Evolutionary conservation across 305 asterid species (phyloP), one percentile per base, ranked within the genome.

Genomic region (Plantago rigida): DNA sequence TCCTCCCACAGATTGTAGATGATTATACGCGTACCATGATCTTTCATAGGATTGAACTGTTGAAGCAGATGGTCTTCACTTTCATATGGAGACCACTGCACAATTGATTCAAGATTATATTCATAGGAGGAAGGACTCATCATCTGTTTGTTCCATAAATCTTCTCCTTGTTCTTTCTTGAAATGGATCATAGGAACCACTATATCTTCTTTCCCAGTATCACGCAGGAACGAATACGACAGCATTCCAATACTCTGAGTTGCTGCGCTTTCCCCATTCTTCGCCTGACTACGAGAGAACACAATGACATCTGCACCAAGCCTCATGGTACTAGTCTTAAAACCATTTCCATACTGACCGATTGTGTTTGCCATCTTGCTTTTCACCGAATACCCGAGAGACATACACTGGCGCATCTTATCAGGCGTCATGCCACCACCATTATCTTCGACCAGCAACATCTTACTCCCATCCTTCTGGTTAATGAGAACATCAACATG

Each of bases 1-100:
- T 83, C 86, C 76, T 87, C 93, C 96, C 96, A 85, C 10, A 85
- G 87, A 71, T 85, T 87, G 66, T 83, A 85, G 58, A 87, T 81
- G 19, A 87, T 50, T 14, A 87, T 74, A 0, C 96, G 86, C 0
- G 94, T 87, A 4, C 96, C 96, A 65, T 80, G 89, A 69, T 76
- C 85, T 49, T 65, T 39, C 67, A 87, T 44, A 53, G 55, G 67
- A 31, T 82, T 22, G 56, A 79, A 73, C 81, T 75, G 93, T 12
- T 22, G 56, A 50, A 87, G 77, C 67, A 87, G 93, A 72, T 80
- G 82, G 14, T 66, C 77, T 71, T 87, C 84, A 68, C 69, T 77
- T 69, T 65, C 72, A 67, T 71, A 87, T 0, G 96, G 94, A 69
- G 93, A 82, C 96, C 96, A 85, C 62, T 76, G 79, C 59, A 67